Evolutionary conservation across 1,284 basidiomycete genomes (phyloP).

Genomic region (Cutaneotrichosporon spelunceum): DNA sequence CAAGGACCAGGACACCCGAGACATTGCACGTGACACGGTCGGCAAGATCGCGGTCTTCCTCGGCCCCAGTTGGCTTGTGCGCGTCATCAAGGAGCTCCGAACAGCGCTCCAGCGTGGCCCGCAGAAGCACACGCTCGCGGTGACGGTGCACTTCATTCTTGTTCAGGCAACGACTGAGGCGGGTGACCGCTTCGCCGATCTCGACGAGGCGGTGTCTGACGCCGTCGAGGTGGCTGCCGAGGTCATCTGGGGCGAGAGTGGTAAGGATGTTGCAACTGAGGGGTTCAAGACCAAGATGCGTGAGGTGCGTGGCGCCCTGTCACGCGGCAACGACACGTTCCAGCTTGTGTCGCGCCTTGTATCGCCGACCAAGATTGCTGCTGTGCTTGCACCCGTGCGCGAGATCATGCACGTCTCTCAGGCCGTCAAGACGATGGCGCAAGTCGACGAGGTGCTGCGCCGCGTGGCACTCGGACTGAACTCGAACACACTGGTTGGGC

Average conservation of each 20-base stretch:
- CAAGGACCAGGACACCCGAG: conserved; percentile 89
- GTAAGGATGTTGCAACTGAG: conserved; percentile 81
- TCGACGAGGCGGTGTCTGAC: conserved; percentile 76
- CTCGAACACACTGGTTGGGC: conserved; percentile 68
- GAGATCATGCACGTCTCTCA: conserved; percentile 84
- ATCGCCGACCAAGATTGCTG: conserved; percentile 70
- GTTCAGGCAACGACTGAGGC: conserved; percentile 64
- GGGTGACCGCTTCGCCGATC: conserved; percentile 60
- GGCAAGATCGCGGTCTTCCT: conserved; percentile 75
- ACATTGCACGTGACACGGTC: conserved; percentile 79
- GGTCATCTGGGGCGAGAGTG: conserved; percentile 91
- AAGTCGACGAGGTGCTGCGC: conserved; percentile 83
- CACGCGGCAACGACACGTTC: conserved; percentile 80
- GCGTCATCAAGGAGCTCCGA: conserved; percentile 75
- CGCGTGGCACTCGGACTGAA: conserved; percentile 82
- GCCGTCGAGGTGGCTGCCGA: conserved; percentile 80
- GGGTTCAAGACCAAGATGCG: conserved; percentile 93
- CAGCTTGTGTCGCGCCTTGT: conserved; percentile 72
- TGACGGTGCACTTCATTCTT: conserved; percentile 76
- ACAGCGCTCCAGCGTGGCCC: conserved; percentile 83
- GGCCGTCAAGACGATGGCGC: conserved; percentile 73
- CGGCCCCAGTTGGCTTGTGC: conserved; percentile 70
- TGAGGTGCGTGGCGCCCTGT: conserved; percentile 75
- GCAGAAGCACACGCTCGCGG: conserved; percentile 88
- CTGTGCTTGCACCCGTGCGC: conserved; percentile 74